phyloP scores from a whole-genome alignment of 805 yeast species.

The Metschnikowia anglica region DNA sequence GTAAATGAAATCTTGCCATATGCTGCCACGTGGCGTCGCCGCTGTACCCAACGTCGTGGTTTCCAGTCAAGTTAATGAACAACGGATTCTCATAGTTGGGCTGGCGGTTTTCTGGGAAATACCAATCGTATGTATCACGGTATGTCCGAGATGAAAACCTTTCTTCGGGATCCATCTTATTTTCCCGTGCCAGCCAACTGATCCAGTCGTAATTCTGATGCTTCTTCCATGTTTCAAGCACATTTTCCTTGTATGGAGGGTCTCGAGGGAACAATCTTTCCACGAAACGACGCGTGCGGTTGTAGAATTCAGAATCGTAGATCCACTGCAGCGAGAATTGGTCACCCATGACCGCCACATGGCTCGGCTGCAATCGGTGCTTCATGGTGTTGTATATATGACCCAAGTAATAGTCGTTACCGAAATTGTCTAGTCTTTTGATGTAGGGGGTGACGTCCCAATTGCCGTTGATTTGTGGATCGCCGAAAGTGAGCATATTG shows the following conservation, averaged over 20 bases:
- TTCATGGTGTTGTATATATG: conserved; percentile 74
- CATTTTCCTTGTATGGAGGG: conserved; percentile 47
- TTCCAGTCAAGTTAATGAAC: conserved; percentile 85
- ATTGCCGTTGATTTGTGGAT: conserved; percentile 94
- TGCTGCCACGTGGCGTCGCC: conserved; percentile 95
- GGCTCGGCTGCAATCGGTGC: conserved; percentile 64
- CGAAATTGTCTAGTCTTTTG: conserved; percentile 77
- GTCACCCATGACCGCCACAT: conserved; percentile 91
- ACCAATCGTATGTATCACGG: conserved; percentile 69
- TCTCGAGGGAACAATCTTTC: conserved; percentile 68
- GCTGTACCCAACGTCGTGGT: conserved; percentile 93
- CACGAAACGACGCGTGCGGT: conserved; percentile 72
- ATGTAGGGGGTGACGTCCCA: conserved; percentile 70
- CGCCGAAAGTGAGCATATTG: conserved; percentile 82
- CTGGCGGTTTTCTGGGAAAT: conserved; percentile 25
- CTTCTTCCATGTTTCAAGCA: conserved; percentile 44
- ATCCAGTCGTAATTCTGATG: conserved; percentile 60
- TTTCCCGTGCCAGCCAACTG: conserved; percentile 45
- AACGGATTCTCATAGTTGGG: conserved; percentile 56
- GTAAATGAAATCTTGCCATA: conserved; percentile 67
- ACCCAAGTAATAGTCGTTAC: conserved; percentile 86
- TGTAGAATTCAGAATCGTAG: conserved; percentile 76
- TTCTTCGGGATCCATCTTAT: conserved; percentile 31
- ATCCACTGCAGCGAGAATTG: conserved; percentile 95
- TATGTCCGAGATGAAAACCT: conserved; percentile 42